Evolutionary conservation across 2,329 filamentous ascomycete species (phyloP).

Genomic region (Scleromitrula shiraiana): DNA sequence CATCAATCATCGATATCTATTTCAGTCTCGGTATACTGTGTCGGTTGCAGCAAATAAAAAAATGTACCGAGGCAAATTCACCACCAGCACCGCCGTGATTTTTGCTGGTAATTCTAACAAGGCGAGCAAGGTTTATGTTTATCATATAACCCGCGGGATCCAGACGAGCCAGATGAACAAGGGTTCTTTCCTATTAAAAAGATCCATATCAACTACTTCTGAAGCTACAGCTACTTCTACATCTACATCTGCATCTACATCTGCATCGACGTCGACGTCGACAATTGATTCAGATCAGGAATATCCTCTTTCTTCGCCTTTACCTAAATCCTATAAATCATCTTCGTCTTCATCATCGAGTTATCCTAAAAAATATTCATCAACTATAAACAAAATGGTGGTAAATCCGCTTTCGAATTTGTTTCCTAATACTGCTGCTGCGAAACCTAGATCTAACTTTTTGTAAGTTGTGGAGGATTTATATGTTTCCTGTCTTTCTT

Average conservation of each 20-base stretch:
- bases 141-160: too few relatives aligned
- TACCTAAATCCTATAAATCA: background rate
- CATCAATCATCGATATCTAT: too few relatives aligned
- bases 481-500: too few relatives aligned
- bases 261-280: too few relatives aligned
- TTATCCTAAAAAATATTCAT: background rate
- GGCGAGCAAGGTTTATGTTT: background rate
- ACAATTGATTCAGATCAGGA: too few relatives aligned
- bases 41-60: too few relatives aligned
- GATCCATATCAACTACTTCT: background rate
- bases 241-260: background rate
- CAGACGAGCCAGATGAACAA: too few relatives aligned
- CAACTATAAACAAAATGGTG: slow-evolving; percentile 15
- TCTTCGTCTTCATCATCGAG: background rate
- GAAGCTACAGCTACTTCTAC: background rate
- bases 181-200: background rate
- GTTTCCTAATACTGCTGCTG: background rate
- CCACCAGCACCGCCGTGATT: too few relatives aligned
- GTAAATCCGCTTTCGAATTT: slow-evolving; percentile 1
- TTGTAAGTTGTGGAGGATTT: slow-evolving; percentile 17
- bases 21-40: too few relatives aligned
- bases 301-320: background rate
- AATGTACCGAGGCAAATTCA: background rate
- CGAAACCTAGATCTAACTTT: background rate
- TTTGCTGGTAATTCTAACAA: too few relatives aligned